These are phyloP conservation scores for Eremochloa ophiuroides DNA, from an alignment of 176 grass and related monocot genomes.

Conservation along the genomic window DNA sequence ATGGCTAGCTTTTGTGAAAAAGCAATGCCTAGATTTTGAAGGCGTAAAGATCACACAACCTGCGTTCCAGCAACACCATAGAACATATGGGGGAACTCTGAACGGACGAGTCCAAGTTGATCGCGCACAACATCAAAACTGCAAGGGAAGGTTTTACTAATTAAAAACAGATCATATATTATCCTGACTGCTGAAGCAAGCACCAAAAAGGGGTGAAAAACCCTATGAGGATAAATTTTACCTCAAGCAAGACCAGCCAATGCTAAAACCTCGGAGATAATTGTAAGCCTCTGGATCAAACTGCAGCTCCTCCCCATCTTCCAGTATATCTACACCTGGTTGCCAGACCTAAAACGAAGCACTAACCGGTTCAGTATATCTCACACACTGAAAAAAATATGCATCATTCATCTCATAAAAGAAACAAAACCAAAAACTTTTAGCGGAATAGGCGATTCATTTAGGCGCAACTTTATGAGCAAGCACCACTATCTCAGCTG, in stretches of 20 bases:
- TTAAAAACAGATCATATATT: neutral
- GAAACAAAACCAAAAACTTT: too few species aligned
- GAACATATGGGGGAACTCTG: conserved; percentile 84
- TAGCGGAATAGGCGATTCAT: neutral
- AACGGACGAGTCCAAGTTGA: conserved; percentile 68
- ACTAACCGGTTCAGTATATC: neutral
- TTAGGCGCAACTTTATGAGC: neutral
- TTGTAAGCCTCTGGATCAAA: conserved; percentile 76
- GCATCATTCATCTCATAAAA: too few species aligned
- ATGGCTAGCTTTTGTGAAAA: neutral
- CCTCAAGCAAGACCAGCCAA: conserved; percentile 10
- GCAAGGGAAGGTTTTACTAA: neutral
- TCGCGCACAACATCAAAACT: conserved; percentile 88
- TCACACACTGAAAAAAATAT: too few species aligned
- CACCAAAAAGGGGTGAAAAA: neutral
- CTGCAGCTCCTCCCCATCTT: conserved; percentile 90
- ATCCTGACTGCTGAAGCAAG: neutral
- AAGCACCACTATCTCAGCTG: neutral
- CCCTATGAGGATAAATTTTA: neutral
- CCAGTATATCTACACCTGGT: conserved; percentile 69
- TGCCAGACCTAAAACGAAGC: conserved; percentile 67
- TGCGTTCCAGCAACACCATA: conserved; percentile 86
- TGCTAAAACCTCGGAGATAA: neutral
- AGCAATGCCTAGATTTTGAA: neutral
- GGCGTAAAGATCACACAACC: conserved; percentile 25